Percentiles rank a stretch among this genome's conserved stretches.
These are phyloP conservation scores for Gomphus sp. DNA, from an alignment of 1,284 basidiomycete genomes.

Conservation along the genomic window DNA sequence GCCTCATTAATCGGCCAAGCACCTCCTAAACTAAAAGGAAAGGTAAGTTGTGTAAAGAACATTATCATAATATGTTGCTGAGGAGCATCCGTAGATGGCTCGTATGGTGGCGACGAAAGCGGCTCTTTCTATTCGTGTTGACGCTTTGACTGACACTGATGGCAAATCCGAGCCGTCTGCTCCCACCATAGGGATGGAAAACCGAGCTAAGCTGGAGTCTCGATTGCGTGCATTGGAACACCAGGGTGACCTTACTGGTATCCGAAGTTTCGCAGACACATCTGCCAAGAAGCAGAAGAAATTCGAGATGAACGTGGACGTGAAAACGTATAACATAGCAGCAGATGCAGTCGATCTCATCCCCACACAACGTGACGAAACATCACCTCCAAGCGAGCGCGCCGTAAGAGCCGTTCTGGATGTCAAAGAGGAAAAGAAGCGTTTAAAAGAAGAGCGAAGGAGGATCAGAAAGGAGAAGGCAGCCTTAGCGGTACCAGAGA, in stretches of 20 bases:
- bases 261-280: constrained; percentile 45
- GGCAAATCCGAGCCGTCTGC: constrained; percentile 79
- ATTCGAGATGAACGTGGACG: constrained; percentile 72
- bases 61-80: not conserved
- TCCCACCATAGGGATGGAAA: constrained; percentile 84
- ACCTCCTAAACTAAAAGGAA: constrained; percentile 96
- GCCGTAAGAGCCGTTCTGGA: constrained; percentile 60
- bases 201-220: constrained; percentile 92
- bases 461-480: constrained; percentile 19
- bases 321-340: constrained; percentile 74
- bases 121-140: constrained; percentile 92
- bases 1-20: constrained; percentile 95
- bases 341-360: constrained; percentile 69
- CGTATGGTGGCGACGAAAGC: constrained; percentile 99
- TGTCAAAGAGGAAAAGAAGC: constrained; percentile 72
- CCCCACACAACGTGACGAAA: constrained; percentile 65
- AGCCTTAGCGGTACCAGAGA: constrained; percentile 9
- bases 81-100: constrained; percentile 63
- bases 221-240: constrained; percentile 85
- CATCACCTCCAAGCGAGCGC: constrained; percentile 40
- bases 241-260: constrained; percentile 60
- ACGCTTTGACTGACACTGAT: constrained; percentile 89
- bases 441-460: constrained; percentile 69
- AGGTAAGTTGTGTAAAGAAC: constrained; percentile 39
- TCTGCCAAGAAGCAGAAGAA: constrained; percentile 61